Base-by-base conservation (phyloP, 306 rosid species). In the Glycine latifolia region DNA sequence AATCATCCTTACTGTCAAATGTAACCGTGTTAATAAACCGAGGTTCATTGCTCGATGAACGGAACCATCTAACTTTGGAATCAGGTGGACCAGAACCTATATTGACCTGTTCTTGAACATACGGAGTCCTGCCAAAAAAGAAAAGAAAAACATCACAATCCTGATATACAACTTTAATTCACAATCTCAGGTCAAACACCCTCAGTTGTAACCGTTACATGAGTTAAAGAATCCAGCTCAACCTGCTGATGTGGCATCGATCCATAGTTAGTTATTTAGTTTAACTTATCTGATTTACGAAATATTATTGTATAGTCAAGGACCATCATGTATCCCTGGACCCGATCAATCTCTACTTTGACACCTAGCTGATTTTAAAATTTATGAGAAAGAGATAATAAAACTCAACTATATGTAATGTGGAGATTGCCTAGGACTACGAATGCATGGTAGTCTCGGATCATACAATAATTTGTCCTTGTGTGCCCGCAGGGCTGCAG, bases 51-150 rank as follows among this genome's bases (percentile, higher is more conserved):
- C 98, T 93, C 10, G 89, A 17, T 13, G 99, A 96, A 31, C 97
- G 85, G 77, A 94, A 96, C 99, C 99, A 96, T 77, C 92, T 86
- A 52, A 89, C 86, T 69, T 86, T 92, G 1, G 98, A 92, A 53
- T 97, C 97, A 0, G 99, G 98, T 37, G 99, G 98, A 8, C 97
- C 97, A 53, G 95, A 86, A 17, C 99, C 99, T 43, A 96, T 91
- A 86, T 93, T 87, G 76, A 93, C 98, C 84, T 77, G 85, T 72
- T 95, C 99, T 84, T 90, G 97, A 85, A 91, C 98, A 91, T 88
- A 91, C 0, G 98, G 94, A 60, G 98, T 92, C 89, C 99, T 93
- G 88, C 71, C 35, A 16, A 15, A 39, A 79, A 4, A 4, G 10
- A 12, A 33, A 5, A 12, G 2, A 35, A 13, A 72, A 33, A 14